phyloP scores from a whole-genome alignment of 495 filamentous ascomycete species.

The Penicillium longicatenatum region DNA sequence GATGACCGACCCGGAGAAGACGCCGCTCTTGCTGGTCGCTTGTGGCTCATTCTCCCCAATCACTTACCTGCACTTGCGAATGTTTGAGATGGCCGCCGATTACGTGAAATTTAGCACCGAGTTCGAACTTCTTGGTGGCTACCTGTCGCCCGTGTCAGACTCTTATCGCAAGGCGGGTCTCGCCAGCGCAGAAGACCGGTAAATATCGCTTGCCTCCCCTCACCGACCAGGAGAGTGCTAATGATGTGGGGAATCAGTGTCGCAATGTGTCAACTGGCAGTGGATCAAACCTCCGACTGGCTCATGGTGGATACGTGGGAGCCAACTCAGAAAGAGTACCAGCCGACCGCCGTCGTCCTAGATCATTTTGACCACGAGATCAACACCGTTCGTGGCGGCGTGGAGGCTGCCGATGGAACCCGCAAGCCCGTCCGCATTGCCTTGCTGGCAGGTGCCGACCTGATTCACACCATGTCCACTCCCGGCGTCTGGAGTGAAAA shows the following conservation, averaged over 20 bases:
- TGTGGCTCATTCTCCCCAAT: slow-evolving; percentile 87
- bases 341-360: slow-evolving; percentile 83
- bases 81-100: slow-evolving; percentile 91
- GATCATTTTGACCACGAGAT: slow-evolving; percentile 90
- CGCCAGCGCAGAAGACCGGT: slow-evolving; percentile 73
- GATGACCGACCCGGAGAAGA: slow-evolving; percentile 70
- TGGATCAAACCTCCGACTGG: slow-evolving; percentile 72
- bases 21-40: slow-evolving; percentile 79
- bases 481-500: slow-evolving; percentile 76
- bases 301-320: slow-evolving; percentile 88
- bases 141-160: slow-evolving; percentile 78
- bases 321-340: slow-evolving; percentile 73
- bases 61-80: slow-evolving; percentile 86
- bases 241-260: slow-evolving; percentile 32
- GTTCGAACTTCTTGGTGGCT: slow-evolving; percentile 84
- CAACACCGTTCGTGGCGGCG: slow-evolving; percentile 73
- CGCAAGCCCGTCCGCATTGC: slow-evolving; percentile 65
- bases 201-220: slow-evolving; percentile 10
- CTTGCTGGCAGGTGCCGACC: slow-evolving; percentile 78
- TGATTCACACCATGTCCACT: slow-evolving; percentile 83
- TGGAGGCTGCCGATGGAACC: slow-evolving; percentile 64
- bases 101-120: slow-evolving; percentile 78
- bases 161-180: slow-evolving; percentile 91
- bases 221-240: background rate
- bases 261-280: slow-evolving; percentile 77